A percentile compares a stretch with the other conserved stretches of the same genome.
These are phyloP conservation scores for Colletotrichum destructivum DNA, from an alignment of 2,329 filamentous ascomycete genomes.

Conservation along the genomic window DNA sequence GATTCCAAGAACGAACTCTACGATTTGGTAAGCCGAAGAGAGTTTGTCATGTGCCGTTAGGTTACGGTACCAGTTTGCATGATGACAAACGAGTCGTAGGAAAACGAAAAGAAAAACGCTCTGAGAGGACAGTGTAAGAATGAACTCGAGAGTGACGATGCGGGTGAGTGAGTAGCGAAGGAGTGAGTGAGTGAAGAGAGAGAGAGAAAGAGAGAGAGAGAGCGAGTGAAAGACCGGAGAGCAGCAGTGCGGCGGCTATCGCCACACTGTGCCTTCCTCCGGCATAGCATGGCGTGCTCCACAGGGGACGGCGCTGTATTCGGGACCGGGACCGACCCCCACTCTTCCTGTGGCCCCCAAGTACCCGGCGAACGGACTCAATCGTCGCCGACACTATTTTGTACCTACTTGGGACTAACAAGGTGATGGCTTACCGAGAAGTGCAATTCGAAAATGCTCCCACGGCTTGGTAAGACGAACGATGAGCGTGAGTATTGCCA, in stretches of 20 bases:
- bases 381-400: slow-evolving; percentile 18
- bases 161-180: background rate
- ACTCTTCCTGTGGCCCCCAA: background rate
- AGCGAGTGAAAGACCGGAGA: background rate
- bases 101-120: too few species aligned
- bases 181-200: background rate
- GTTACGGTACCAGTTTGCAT: too few species aligned
- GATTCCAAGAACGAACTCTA: too few species aligned
- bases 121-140: background rate
- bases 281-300: slow-evolving; percentile 8
- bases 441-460: background rate
- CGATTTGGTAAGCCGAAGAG: too few species aligned
- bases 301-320: slow-evolving; percentile 17
- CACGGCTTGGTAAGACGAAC: background rate
- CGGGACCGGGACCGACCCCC: slow-evolving; percentile 13
- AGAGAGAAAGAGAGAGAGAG: background rate
- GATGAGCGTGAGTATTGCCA: slow-evolving; percentile 31
- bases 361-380: slow-evolving; percentile 25
- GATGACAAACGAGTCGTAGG: background rate
- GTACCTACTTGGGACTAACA: background rate
- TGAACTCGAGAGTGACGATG: too few species aligned
- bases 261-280: slow-evolving; percentile 23
- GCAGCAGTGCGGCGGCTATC: slow-evolving; percentile 28
- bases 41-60: background rate
- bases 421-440: background rate